Evolutionary conservation across 2,329 filamentous ascomycete species (phyloP).

Genomic region (Emmonsiellopsis sp.): DNA sequence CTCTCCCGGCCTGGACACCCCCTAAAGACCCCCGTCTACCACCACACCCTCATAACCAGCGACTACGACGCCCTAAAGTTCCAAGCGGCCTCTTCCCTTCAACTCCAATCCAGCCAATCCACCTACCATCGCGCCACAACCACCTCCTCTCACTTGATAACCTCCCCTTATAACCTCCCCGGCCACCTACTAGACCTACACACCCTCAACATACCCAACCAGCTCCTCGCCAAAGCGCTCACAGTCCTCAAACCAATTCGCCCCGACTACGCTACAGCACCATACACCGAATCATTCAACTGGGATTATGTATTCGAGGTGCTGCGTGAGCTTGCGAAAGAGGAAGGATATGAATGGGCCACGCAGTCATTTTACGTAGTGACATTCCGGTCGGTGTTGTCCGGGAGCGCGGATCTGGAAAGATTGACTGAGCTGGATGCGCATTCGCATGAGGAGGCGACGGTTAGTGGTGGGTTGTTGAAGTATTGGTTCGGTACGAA

Average conservation of each 20-base stretch:
- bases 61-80: slow-evolving; percentile 26
- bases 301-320: slow-evolving; percentile 56
- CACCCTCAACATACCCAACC: slow-evolving; percentile 55
- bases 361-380: slow-evolving; percentile 69
- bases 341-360: slow-evolving; percentile 47
- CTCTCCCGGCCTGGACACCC: not conserved
- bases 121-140: slow-evolving; percentile 9
- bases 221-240: slow-evolving; percentile 63
- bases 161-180: slow-evolving; percentile 65
- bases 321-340: slow-evolving; percentile 43
- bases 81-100: slow-evolving; percentile 24
- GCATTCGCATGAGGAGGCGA: slow-evolving; percentile 70
- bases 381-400: slow-evolving; percentile 67
- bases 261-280: slow-evolving; percentile 64
- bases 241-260: slow-evolving; percentile 53
- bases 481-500: slow-evolving; percentile 90
- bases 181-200: slow-evolving; percentile 65
- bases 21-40: slow-evolving; percentile 12
- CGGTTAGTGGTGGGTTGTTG: slow-evolving; percentile 67
- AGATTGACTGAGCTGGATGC: slow-evolving; percentile 66
- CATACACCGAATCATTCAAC: slow-evolving; percentile 69
- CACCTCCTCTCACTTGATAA: slow-evolving; percentile 40
- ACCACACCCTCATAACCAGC: slow-evolving; percentile 23
- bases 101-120: slow-evolving; percentile 15
- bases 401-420: slow-evolving; percentile 55